Base-by-base conservation (phyloP, 768 basidiomycete genomes). In the Lyophyllum atratum region DNA sequence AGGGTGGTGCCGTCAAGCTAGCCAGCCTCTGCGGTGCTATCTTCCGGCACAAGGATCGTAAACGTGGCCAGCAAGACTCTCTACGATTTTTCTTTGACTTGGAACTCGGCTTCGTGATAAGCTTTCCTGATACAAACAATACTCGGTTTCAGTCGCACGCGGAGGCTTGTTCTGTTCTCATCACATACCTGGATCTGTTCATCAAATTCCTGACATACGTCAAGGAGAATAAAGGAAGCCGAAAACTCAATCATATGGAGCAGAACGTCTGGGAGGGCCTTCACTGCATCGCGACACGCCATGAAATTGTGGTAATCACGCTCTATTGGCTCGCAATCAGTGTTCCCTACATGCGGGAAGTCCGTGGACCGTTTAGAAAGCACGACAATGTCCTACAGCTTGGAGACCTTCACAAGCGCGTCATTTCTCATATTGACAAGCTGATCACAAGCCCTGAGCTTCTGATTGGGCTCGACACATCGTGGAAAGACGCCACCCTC, bases 101-200 rank as follows among this genome's bases (percentile, higher is more conserved):
- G 0, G 4, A 40, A 1, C 34, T 69, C 7, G 74, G 72, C 2
- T 56, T 59, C 14, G 19, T 28, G 1, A 22, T 70, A 4, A 31
- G 33, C 29, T 78, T 70, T 46, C 74, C 76, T 0, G 72, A 76
- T 47, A 73, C 72, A 0, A 74, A 69, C 60, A 76, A 75, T 54
- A 77, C 66, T 1, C 70, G 68, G 0, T 78, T 66, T 55, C 66
- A 71, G 25, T 71, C 68, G 1, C 66, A 75, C 56, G 59, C 70
- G 22, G 63, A 70, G 4, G 74, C 72, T 0, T 61, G 70, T 0
- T 46, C 60, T 0, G 65, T 54, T 9, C 55, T 75, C 9, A 46
- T 76, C 19, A 43, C 66, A 0, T 45, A 74, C 50, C 70, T 62
- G 1, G 22, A 57, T 0, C 33, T 55, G 0, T 69, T 63, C 55